A percentile compares a stretch with the other conserved stretches of the same genome.
phyloP scores from a whole-genome alignment of 768 basidiomycete species.

The Calocybe cyanea region DNA sequence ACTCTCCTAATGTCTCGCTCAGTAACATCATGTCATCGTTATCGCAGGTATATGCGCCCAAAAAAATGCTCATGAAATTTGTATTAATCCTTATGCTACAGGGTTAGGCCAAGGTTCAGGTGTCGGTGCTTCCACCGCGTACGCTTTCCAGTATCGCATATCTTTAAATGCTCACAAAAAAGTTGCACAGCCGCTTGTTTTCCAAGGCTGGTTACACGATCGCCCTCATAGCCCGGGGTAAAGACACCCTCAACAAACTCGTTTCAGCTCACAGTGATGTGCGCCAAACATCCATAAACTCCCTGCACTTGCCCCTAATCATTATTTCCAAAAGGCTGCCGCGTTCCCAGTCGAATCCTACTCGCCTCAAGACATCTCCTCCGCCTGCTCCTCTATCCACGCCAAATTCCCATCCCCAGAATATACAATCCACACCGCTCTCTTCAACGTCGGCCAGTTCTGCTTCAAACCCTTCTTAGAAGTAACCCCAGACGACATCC shows the following conservation, averaged over 20 bases:
- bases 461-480: slow-evolving; percentile 68
- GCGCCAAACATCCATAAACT: not conserved
- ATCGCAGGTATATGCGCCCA: no score
- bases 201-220: slow-evolving; percentile 62
- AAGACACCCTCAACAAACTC: slow-evolving; percentile 44
- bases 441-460: slow-evolving; percentile 59
- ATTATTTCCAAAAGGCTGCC: slow-evolving; percentile 39
- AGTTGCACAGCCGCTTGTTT: slow-evolving; percentile 62
- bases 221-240: slow-evolving; percentile 60
- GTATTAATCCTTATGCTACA: no score
- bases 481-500: slow-evolving; percentile 54
- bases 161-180: no score
- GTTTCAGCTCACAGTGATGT: slow-evolving; percentile 22
- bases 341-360: slow-evolving; percentile 53
- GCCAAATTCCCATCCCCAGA: slow-evolving; percentile 41
- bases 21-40: no score
- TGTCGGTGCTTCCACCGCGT: no score
- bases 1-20: no score
- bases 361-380: slow-evolving; percentile 45
- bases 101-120: no score
- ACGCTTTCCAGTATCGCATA: no score
- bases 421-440: slow-evolving; percentile 51
- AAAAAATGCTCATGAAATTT: no score
- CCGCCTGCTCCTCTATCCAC: slow-evolving; percentile 45
- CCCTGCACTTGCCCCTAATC: not conserved